phyloP scores from a whole-genome alignment of 2,329 filamentous ascomycete species.

The Neonectria faginata region DNA sequence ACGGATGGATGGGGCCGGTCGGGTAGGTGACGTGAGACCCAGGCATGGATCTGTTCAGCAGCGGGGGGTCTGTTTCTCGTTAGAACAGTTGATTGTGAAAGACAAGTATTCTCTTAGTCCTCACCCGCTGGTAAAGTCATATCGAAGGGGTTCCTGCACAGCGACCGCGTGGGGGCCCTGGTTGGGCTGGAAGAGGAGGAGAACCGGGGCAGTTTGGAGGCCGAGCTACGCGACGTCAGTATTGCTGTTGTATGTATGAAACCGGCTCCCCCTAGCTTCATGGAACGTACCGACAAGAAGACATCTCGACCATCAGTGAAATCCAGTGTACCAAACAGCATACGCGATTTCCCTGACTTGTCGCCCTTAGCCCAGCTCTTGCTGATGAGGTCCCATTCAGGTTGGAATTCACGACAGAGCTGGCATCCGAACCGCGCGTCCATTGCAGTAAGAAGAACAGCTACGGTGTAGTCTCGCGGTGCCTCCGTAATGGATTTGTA shows the following conservation, averaged over 20 bases:
- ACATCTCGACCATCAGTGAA: slow-evolving; percentile 85
- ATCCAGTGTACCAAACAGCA: slow-evolving; percentile 88
- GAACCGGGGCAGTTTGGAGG: slow-evolving; percentile 92
- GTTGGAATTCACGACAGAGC: slow-evolving; percentile 90
- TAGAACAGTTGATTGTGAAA: neutral
- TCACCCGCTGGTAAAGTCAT: slow-evolving; percentile 87
- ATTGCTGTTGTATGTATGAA: neutral
- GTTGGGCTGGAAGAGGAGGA: slow-evolving; percentile 89
- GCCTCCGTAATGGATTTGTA: slow-evolving; percentile 81
- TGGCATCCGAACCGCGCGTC: slow-evolving; percentile 86
- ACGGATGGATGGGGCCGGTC: slow-evolving; percentile 81
- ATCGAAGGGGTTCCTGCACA: slow-evolving; percentile 77
- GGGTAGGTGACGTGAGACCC: slow-evolving; percentile 84
- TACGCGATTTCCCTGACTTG: slow-evolving; percentile 75
- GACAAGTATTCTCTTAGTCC: slow-evolving; percentile 41
- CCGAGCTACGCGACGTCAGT: slow-evolving; percentile 71
- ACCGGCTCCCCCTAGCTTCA: neutral
- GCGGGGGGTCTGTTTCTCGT: slow-evolving; percentile 68
- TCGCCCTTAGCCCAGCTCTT: slow-evolving; percentile 91
- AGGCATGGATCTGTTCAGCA: slow-evolving; percentile 82
- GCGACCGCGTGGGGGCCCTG: slow-evolving; percentile 80
- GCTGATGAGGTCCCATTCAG: slow-evolving; percentile 89
- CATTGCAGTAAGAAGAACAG: slow-evolving; percentile 87
- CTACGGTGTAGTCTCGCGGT: slow-evolving; percentile 86
- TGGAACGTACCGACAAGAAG: slow-evolving; percentile 79